Conservation (phyloP, 208 protist species). For the Angomonas deanei region DNA sequence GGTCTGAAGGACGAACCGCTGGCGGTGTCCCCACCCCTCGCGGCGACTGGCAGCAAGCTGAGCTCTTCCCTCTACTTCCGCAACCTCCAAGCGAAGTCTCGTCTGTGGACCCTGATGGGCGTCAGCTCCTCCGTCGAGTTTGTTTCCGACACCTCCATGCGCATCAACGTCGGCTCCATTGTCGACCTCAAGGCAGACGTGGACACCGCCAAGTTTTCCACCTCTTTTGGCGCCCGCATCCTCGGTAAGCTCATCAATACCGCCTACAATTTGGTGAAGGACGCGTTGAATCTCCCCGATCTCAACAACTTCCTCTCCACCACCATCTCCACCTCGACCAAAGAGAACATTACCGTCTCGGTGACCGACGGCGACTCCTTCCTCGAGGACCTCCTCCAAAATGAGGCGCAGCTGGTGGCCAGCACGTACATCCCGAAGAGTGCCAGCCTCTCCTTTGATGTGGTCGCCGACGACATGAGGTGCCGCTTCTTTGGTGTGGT, state of each 20-base stretch:
- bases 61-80: neutral
- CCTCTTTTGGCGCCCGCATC: neutral
- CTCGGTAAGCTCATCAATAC: neutral
- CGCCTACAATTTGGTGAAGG: neutral
- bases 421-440: neutral
- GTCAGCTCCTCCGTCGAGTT: neutral
- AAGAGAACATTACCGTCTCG: neutral
- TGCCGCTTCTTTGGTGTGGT: conserved; percentile 1
- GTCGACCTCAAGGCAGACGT: neutral
- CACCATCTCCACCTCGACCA: neutral
- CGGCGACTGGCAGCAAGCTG: neutral
- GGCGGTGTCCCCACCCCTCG: neutral
- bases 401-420: neutral
- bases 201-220: neutral
- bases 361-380: neutral
- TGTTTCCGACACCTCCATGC: neutral
- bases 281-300: neutral
- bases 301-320: conserved; percentile 1
- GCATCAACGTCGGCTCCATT: neutral
- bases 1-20: neutral
- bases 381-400: conserved; percentile 1
- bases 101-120: neutral
- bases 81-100: neutral
- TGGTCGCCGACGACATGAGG: conserved; percentile 1
- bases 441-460: neutral